Evolutionary conservation across 1,139 yeast genomes (phyloP).

Genomic region (Yamadazyma taylorii): DNA sequence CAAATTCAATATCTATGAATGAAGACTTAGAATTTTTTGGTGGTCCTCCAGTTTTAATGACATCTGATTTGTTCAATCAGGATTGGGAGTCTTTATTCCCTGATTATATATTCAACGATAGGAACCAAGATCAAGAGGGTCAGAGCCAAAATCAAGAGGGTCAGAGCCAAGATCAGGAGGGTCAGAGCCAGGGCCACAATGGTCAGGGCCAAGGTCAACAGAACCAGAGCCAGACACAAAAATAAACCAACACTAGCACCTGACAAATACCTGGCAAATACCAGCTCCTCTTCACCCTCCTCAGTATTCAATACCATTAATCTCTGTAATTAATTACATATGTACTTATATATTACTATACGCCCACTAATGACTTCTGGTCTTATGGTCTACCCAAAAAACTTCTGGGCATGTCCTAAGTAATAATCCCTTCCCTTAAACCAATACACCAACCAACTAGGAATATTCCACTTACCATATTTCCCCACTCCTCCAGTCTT

Average conservation of each 20-base stretch:
- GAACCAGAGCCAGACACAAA: too few species aligned
- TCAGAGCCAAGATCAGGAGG: too few species aligned
- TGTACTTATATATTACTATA: too few species aligned
- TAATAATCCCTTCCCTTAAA: constrained; percentile 18
- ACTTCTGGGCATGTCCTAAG: constrained; percentile 1
- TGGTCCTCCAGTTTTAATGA: constrained; percentile 55
- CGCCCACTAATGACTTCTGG: too few species aligned
- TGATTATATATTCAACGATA: constrained; percentile 27
- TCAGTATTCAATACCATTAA: too few species aligned
- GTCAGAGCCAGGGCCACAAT: too few species aligned
- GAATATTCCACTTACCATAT: constrained; percentile 20
- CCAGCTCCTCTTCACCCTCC: too few species aligned
- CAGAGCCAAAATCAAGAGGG: too few species aligned
- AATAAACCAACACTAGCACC: too few species aligned
- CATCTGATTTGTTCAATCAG: constrained; percentile 49
- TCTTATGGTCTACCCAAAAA: too few species aligned
- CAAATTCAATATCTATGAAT: not conserved
- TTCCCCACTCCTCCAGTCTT: constrained; percentile 29
- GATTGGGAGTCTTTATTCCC: constrained; percentile 54
- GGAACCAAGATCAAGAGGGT: constrained; percentile 18
- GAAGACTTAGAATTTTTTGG: constrained; percentile 46
- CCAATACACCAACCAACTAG: constrained; percentile 21
- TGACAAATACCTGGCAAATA: too few species aligned
- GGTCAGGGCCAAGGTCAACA: too few species aligned
- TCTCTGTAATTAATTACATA: constrained; percentile 4